phyloP scores from a whole-genome alignment of 768 basidiomycete genomes.

The Gautieria morchelliformis region DNA sequence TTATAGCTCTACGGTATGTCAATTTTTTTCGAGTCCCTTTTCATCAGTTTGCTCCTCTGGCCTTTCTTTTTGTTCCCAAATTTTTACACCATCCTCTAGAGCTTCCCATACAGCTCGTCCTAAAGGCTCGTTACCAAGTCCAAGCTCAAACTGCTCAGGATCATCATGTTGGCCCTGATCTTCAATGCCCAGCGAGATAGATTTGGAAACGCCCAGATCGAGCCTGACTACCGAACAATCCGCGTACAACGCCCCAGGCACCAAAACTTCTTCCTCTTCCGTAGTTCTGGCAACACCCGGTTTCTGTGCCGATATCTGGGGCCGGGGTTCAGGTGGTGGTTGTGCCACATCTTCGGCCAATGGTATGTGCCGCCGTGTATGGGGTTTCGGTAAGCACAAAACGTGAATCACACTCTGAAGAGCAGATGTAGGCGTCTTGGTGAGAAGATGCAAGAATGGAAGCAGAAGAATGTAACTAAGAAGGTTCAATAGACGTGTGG shows the following conservation, averaged over 20 bases:
- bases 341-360: constrained; percentile 12
- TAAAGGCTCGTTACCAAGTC: constrained; percentile 1
- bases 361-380: constrained; percentile 36
- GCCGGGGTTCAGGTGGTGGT: constrained; percentile 17
- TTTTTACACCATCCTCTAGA: constrained; percentile 6
- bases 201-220: constrained; percentile 18
- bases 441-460: constrained; percentile 57
- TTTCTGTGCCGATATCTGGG: background rate
- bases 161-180: background rate
- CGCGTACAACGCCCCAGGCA: constrained; percentile 68
- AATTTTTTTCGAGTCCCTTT: background rate
- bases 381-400: constrained; percentile 73
- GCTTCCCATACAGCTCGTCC: constrained; percentile 8
- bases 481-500: background rate
- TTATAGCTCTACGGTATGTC: background rate
- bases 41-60: background rate
- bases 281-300: constrained; percentile 10
- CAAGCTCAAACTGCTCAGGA: background rate
- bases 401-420: constrained; percentile 76
- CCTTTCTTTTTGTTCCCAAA: constrained; percentile 3
- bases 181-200: background rate
- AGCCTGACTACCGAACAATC: constrained; percentile 61
- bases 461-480: constrained; percentile 56
- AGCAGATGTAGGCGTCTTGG: constrained; percentile 54
- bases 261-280: constrained; percentile 52